phyloP scores from a whole-genome alignment of 148 eudicot genomes.

The Euryodendron excelsum region DNA sequence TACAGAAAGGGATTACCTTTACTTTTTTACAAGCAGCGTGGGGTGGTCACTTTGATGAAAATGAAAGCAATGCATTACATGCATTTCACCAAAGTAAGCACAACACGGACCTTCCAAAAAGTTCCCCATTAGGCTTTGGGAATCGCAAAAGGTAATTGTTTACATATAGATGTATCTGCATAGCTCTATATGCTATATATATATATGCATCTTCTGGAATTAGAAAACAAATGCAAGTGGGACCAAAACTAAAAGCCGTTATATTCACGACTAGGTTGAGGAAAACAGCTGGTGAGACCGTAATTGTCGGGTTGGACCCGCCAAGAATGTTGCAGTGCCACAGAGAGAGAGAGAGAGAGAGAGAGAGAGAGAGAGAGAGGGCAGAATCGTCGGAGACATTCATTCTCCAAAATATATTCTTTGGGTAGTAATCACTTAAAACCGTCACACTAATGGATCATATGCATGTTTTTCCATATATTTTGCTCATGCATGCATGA shows the following conservation, averaged over 20 bases:
- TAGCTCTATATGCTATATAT: no score
- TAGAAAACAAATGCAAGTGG: slow-evolving; percentile 13
- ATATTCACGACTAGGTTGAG: slow-evolving; percentile 20
- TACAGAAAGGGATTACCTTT: neutral
- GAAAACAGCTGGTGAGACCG: slow-evolving; percentile 42
- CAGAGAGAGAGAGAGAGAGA: slow-evolving; percentile 15
- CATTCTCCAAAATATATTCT: slow-evolving; percentile 41
- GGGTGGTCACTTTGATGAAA: slow-evolving; percentile 11
- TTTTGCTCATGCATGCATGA: neutral
- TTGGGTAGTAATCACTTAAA: slow-evolving; percentile 13
- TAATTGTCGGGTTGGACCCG: slow-evolving; percentile 39
- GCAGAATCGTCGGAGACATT: slow-evolving; percentile 41
- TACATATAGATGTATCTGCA: no score
- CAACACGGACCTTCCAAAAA: no score
- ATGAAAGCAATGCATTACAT: no score
- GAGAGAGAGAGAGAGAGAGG: slow-evolving; percentile 22
- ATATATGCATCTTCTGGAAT: neutral
- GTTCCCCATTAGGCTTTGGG: no score
- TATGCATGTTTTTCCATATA: no score
- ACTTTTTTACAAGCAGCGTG: neutral
- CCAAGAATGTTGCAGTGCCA: no score
- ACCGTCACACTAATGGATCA: neutral
- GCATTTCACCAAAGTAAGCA: no score
- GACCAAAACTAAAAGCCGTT: slow-evolving; percentile 27
- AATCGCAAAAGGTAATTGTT: no score